A percentile compares a stretch with the other conserved stretches of the same genome.
Conservation (phyloP, 192 early-diverging fungal genomes). For the Powellomyces hirtus region DNA sequence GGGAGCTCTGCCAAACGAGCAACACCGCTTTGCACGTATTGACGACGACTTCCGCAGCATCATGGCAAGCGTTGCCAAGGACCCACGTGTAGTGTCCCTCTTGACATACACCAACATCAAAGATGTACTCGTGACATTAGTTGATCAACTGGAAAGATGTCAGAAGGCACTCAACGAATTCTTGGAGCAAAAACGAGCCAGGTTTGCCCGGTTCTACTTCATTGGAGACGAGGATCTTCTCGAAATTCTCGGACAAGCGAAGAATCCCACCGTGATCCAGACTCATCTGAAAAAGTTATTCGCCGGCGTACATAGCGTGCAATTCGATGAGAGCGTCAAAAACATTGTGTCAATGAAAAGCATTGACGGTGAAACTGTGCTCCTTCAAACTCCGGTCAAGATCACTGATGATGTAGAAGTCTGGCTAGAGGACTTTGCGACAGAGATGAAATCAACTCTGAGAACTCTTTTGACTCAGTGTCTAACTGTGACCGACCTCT, state of each 20-base stretch:
- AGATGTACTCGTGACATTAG: slow-evolving; percentile 40
- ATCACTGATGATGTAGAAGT: slow-evolving; percentile 52
- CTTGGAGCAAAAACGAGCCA: slow-evolving; percentile 49
- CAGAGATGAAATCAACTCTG: slow-evolving; percentile 52
- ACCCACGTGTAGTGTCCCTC: slow-evolving; percentile 47
- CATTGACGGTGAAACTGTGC: slow-evolving; percentile 50
- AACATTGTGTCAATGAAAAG: slow-evolving; percentile 53
- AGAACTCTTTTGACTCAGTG: slow-evolving; percentile 41
- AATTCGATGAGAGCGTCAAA: slow-evolving; percentile 40
- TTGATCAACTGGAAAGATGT: slow-evolving; percentile 59
- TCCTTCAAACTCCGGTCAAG: slow-evolving; percentile 41
- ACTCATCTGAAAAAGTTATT: slow-evolving; percentile 60
- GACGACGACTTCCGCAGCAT: slow-evolving; percentile 53
- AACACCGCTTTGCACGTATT: slow-evolving; percentile 47
- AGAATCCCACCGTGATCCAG: slow-evolving; percentile 60
- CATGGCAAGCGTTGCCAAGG: slow-evolving; percentile 34
- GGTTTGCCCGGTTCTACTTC: slow-evolving; percentile 60
- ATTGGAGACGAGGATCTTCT: slow-evolving; percentile 60
- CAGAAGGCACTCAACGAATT: slow-evolving; percentile 64
- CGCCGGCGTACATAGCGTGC: slow-evolving; percentile 56
- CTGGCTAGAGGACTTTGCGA: slow-evolving; percentile 52
- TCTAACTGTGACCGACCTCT: slow-evolving; percentile 40
- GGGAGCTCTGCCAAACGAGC: slow-evolving; percentile 51
- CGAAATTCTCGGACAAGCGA: slow-evolving; percentile 58
- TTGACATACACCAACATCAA: slow-evolving; percentile 36